Base-by-base conservation (phyloP, 495 filamentous ascomycete species). In the Penicillium waksmanii region DNA sequence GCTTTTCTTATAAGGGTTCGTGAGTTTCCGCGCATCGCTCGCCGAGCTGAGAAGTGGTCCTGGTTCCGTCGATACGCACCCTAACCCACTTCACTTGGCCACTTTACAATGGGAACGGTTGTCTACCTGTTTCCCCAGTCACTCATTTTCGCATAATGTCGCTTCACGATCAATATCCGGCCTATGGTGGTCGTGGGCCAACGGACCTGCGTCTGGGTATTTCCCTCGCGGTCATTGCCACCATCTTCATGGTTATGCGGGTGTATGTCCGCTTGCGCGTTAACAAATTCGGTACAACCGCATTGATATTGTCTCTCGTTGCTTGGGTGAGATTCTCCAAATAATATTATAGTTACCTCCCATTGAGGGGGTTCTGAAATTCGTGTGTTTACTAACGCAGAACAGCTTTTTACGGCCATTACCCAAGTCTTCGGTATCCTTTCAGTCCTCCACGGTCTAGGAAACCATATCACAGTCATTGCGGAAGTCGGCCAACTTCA, bases 231-330 rank as follows among this genome's bases (percentile, higher is more conserved):
- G 12, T 56, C 36, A 44, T 66, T 51, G 64, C 64, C 15, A 66
- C 64, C 19, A 52, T 63, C 25, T 63, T 66, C 23, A 66, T 66
- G 53, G 43, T 25, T 8, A 34, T 66, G 31, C 64, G 64, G 8
- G 56, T 66, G 18, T 66, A 66, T 57, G 64, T 66, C 17, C 60
- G 64, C 21, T 31, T 66, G 36, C 57, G 60, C 3, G 21, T 66
- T 11, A 66, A 66, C 51, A 66, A 66, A 46, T 66, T 66, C 25
- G 64, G 64, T 25, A 66, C 64, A 3, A 63, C 53, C 1, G 56
- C 64, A 1, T 52, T 66, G 17, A 57, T 66, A 11, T 63, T 53
- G 53, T 56, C 60, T 33, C 57, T 66, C 15, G 25, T 58, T 49
- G 64, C 64, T 50, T 66, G 64, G 64, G 60, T 60, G 60, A 52